Percentiles rank a stretch among this genome's conserved stretches.
Evolutionary conservation across 352 stramenopile species (phyloP).

Genomic region (Phytophthora constricta): DNA sequence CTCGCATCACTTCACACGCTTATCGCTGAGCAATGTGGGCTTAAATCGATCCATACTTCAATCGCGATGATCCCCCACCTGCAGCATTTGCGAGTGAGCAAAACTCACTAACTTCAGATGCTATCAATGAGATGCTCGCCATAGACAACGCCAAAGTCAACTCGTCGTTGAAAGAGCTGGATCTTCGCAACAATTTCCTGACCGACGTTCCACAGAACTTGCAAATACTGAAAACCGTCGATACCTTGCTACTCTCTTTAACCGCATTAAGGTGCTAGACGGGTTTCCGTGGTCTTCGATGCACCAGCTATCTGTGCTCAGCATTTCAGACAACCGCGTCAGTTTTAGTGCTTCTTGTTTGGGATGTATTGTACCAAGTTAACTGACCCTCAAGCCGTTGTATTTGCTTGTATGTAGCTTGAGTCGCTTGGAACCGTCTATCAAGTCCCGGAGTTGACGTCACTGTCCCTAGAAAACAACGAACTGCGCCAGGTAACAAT

Average conservation of each 20-base stretch:
- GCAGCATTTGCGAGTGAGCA: slow-evolving; percentile 68
- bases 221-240: slow-evolving; percentile 51
- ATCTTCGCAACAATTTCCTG: slow-evolving; percentile 76
- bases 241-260: slow-evolving; percentile 81
- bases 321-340: slow-evolving; percentile 75
- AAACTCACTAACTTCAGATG: slow-evolving; percentile 74
- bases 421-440: slow-evolving; percentile 70
- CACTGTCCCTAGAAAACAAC: slow-evolving; percentile 87
- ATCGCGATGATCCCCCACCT: slow-evolving; percentile 63
- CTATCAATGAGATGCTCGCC: slow-evolving; percentile 53
- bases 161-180: slow-evolving; percentile 68
- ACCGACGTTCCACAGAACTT: slow-evolving; percentile 53
- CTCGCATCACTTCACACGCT: slow-evolving; percentile 69
- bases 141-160: slow-evolving; percentile 36
- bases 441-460: slow-evolving; percentile 62
- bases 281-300: slow-evolving; percentile 67
- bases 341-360: neutral
- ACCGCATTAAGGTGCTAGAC: slow-evolving; percentile 61
- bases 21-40: slow-evolving; percentile 66
- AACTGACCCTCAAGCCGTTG: slow-evolving; percentile 13
- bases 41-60: slow-evolving; percentile 58
- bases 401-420: slow-evolving; percentile 40
- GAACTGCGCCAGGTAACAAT: slow-evolving; percentile 74
- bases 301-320: slow-evolving; percentile 67
- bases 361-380: too few relatives aligned